Evolutionary conservation across 2,329 filamentous ascomycete genomes (phyloP).

Genomic region (Pseudocercospora fijiensis): DNA sequence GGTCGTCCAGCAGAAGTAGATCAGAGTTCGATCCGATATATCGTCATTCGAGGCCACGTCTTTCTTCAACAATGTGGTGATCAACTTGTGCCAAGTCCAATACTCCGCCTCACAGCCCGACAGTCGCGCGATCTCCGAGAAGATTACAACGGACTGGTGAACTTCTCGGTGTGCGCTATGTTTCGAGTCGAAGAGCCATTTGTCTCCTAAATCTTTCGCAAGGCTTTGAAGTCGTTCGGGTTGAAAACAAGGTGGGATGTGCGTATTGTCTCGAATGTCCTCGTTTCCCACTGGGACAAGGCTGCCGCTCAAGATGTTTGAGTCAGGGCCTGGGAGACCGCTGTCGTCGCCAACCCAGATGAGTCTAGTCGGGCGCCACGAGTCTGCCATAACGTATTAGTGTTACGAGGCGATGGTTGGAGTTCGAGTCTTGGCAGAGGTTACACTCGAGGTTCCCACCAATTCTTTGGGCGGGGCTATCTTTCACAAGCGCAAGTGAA

Average conservation of each 20-base stretch:
- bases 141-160: constrained; percentile 8
- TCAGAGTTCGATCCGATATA: background rate
- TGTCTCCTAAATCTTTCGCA: background rate
- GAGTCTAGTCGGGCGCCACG: background rate
- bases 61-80: background rate
- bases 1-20: constrained; percentile 8
- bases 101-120: background rate
- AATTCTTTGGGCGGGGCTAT: background rate
- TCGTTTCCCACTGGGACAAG: constrained; percentile 5
- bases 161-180: background rate
- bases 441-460: background rate
- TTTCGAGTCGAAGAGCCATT: constrained; percentile 4
- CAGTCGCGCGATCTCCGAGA: constrained; percentile 4
- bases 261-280: constrained; percentile 1
- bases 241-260: constrained; percentile 5
- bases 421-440: no score
- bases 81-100: constrained; percentile 1
- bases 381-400: background rate
- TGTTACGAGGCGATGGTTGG: background rate
- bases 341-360: constrained; percentile 10
- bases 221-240: background rate
- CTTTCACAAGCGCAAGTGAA: constrained; percentile 1
- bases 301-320: background rate
- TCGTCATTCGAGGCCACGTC: background rate
- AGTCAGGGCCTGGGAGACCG: background rate